Percentiles rank a stretch among this genome's conserved stretches.
Conservation (phyloP, 306 rosid genomes). For the Malus domestica region ASM211411v1 NC_041798.1:40889501-40890000, state of each 20-base stretch:
- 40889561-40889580: constrained; percentile 74
- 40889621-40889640: constrained; percentile 73
- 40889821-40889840: constrained; percentile 62
- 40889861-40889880: constrained; percentile 32
- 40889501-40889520: constrained; percentile 90
- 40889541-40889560: constrained; percentile 64
- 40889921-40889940: constrained; percentile 85
- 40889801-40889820: constrained; percentile 78
- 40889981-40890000: constrained; percentile 78
- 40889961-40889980: constrained; percentile 94
- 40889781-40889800: constrained; percentile 57
- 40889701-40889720: constrained; percentile 79
- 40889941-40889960: constrained; percentile 89
- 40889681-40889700: constrained; percentile 56
- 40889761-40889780: constrained; percentile 24
- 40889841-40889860: constrained; percentile 39
- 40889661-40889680: constrained; percentile 40
- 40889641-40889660: constrained; percentile 38
- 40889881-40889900: constrained; percentile 5
- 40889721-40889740: constrained; percentile 60
- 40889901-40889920: constrained; percentile 38
- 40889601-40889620: constrained; percentile 60
- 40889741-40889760: constrained; percentile 44
- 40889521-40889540: constrained; percentile 79
- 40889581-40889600: constrained; percentile 62